Evolutionary conservation across 2,329 filamentous ascomycete species (phyloP), one percentile per base, ranked within the genome.

Genomic region (Penicillium sp.): DNA sequence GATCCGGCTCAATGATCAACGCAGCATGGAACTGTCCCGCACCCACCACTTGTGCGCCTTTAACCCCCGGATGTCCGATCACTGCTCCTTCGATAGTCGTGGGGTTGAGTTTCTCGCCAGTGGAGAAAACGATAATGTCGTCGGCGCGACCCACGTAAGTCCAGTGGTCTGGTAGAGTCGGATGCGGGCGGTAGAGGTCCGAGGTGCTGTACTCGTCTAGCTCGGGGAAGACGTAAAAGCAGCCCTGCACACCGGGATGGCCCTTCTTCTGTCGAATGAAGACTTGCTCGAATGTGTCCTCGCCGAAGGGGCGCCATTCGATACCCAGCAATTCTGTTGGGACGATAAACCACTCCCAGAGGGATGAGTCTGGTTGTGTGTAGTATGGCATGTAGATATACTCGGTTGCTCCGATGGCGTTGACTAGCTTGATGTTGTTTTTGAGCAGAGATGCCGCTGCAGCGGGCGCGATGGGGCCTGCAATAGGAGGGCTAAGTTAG

Each of bases 111-210:
- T 74, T 74, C 51, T 73, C 69, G 1, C 70, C 70, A 17, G 60
- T 74, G 1, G 62, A 67, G 19, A 74, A 65, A 1, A 72, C 71
- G n/a, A 73, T 67, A 30, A 71, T 60, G 57, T 73, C 70, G 53
- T 73, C 71, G 4, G 45, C 50, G n/a, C 61, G 65, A 17, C 61
- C 61, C 38, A 55, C 30, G 24, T 63, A 68, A 1, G 30, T 50
- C 68, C 68, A 69, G 50, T 61, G 58, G n/a, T 68, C 35, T 9
- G 63, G 30, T 19, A 59, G 56, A 2, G 45, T 57, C 2, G 67
- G 63, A 49, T 71, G 69, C 0, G 38, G 50, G 6, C 37, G 33
- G 47, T 60, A 72, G 5, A 70, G 53, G 26, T 70, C 69, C 15
- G 63, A 65, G 0, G 62, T 67, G 12, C 22, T 38, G 50, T 59